Evolutionary conservation across 495 filamentous ascomycete species (phyloP).

Genomic region (Penicillium dipodomyicola): DNA sequence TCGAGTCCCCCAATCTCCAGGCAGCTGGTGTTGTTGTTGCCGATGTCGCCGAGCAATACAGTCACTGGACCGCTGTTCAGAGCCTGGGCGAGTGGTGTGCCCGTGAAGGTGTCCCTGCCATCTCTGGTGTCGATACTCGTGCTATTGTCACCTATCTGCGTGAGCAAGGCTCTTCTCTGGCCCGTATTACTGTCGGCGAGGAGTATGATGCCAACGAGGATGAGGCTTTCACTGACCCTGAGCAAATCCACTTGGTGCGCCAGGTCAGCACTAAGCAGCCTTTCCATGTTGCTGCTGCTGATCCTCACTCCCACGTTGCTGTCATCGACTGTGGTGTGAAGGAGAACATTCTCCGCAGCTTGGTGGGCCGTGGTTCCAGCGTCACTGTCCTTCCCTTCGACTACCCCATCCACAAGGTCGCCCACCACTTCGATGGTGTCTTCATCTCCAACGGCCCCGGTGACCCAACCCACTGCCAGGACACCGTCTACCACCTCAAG

Average conservation of each 20-base stretch:
- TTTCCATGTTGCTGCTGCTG: constrained; percentile 81
- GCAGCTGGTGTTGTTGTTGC: constrained; percentile 93
- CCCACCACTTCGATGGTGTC: constrained; percentile 94
- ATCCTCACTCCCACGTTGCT: constrained; percentile 83
- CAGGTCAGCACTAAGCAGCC: constrained; percentile 96
- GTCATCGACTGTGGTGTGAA: constrained; percentile 98
- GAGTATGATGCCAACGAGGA: constrained; percentile 99
- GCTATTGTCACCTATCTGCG: constrained; percentile 93
- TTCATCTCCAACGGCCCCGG: constrained; percentile 98
- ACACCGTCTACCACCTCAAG: constrained; percentile 85
- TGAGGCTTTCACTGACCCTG: constrained; percentile 91
- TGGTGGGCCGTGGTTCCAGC: constrained; percentile 82
- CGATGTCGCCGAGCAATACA: constrained; percentile 89
- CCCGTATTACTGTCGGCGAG: constrained; percentile 91
- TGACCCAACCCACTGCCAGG: constrained; percentile 93
- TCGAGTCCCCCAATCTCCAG: constrained; percentile 95
- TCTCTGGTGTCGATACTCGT: constrained; percentile 95
- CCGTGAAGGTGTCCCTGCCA: constrained; percentile 91
- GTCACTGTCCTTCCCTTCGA: constrained; percentile 94
- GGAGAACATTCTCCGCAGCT: constrained; percentile 95
- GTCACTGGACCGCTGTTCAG: constrained; percentile 98
- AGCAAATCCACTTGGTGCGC: constrained; percentile 92
- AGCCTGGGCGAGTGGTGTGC: constrained; percentile 92
- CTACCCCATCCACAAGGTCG: constrained; percentile 96
- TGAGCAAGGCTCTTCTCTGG: constrained; percentile 93